A percentile compares a stretch with the other conserved stretches of the same genome.
phyloP scores from a whole-genome alignment of 768 basidiomycete species.

The Strobilomyces dryophilus region DNA sequence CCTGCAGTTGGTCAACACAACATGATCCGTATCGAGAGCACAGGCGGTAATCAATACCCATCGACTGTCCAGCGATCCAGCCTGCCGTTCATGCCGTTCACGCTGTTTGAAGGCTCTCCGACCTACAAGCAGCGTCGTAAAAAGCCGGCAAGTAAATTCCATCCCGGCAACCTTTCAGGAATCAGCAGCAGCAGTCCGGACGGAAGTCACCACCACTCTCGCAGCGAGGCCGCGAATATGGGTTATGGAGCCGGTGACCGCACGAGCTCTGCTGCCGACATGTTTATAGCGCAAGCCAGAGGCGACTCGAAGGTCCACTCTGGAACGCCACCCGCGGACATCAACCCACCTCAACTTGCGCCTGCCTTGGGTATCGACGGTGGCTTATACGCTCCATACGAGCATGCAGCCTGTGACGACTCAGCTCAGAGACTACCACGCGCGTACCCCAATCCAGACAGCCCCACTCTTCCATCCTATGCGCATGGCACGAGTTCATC shows the following conservation, averaged over 20 bases:
- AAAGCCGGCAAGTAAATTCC: slow-evolving; percentile 48
- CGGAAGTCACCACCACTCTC: slow-evolving; percentile 19
- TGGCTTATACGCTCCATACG: slow-evolving; percentile 18
- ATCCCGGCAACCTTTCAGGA: slow-evolving; percentile 24
- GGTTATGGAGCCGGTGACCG: slow-evolving; percentile 29
- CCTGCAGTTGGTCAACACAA: slow-evolving; percentile 7
- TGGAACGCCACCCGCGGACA: slow-evolving; percentile 17
- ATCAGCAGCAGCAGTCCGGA: slow-evolving; percentile 24
- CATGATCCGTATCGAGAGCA: slow-evolving; percentile 25
- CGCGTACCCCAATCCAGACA: slow-evolving; percentile 16
- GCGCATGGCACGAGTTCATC: slow-evolving; percentile 19
- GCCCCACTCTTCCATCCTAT: slow-evolving; percentile 16
- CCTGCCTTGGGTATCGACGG: slow-evolving; percentile 20
- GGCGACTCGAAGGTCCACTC: slow-evolving; percentile 41
- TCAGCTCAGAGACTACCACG: slow-evolving; percentile 15
- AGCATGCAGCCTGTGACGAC: slow-evolving; percentile 17
- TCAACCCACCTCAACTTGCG: slow-evolving; percentile 18
- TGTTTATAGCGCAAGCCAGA: slow-evolving; percentile 60
- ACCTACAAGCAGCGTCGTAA: slow-evolving; percentile 88
- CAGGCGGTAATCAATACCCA: slow-evolving; percentile 11
- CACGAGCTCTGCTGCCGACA: slow-evolving; percentile 54
- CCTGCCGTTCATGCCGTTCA: slow-evolving; percentile 56
- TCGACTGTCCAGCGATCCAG: slow-evolving; percentile 18
- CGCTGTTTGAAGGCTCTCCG: slow-evolving; percentile 80
- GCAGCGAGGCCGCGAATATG: slow-evolving; percentile 3